A percentile compares a stretch with the other conserved stretches of the same genome.
These are phyloP conservation scores for Globisporangium takayamanum DNA, from an alignment of 352 stramenopile genomes.

Conservation along the genomic window DNA sequence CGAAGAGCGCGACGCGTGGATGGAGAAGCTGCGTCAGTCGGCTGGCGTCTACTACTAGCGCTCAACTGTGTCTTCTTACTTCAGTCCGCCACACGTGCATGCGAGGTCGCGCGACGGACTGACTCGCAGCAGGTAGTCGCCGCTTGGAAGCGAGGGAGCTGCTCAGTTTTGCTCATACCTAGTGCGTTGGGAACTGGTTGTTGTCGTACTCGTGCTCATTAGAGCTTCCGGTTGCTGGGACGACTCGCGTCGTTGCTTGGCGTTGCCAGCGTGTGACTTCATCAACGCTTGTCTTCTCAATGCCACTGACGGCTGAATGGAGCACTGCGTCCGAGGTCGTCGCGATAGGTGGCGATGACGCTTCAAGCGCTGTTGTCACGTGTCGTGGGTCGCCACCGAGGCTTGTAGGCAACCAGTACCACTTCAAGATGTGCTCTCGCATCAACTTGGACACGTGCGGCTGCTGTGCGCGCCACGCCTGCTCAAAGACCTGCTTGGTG, in stretches of 20 bases:
- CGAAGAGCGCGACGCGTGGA: conserved; percentile 78
- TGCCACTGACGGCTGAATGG: too few relatives aligned
- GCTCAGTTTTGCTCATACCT: too few relatives aligned
- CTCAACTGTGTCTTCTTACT: neutral
- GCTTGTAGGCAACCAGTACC: conserved; percentile 7
- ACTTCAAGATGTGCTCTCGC: conserved; percentile 2
- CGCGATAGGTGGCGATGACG: too few relatives aligned
- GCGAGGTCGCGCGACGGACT: neutral
- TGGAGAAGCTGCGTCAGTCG: conserved; percentile 61
- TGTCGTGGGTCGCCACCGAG: neutral
- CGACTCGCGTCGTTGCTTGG: too few relatives aligned
- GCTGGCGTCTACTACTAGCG: conserved; percentile 29
- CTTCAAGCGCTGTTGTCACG: neutral
- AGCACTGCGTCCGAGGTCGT: too few relatives aligned
- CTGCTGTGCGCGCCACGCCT: conserved; percentile 16
- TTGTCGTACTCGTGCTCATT: too few relatives aligned
- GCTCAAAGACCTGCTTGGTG: conserved; percentile 29
- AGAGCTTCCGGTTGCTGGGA: too few relatives aligned
- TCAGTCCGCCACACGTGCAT: neutral
- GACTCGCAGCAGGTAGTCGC: neutral
- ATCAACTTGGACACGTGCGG: neutral
- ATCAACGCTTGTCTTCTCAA: too few relatives aligned
- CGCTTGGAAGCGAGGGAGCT: too few relatives aligned
- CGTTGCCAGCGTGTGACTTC: too few relatives aligned
- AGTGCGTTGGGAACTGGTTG: too few relatives aligned